Conservation (phyloP, 2,329 filamentous ascomycete genomes). For the Cadophora luteo-olivacea region DNA sequence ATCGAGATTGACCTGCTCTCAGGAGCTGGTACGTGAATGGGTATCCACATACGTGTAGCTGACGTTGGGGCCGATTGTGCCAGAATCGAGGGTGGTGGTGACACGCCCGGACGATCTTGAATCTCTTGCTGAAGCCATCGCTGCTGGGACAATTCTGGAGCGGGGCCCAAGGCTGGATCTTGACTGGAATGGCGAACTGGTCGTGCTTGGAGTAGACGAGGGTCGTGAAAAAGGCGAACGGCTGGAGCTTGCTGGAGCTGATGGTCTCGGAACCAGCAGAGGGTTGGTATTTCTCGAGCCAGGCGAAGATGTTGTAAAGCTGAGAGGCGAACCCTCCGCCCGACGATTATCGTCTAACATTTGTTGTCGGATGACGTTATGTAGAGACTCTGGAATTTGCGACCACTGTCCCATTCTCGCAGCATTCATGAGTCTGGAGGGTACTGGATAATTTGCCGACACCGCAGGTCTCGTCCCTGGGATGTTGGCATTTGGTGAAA, state of each 20-base stretch:
- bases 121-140: neutral
- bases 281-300: neutral
- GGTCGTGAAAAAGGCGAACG: constrained; percentile 5
- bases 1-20: neutral
- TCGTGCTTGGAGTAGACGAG: neutral
- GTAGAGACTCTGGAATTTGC: constrained; percentile 62
- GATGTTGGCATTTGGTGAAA: constrained; percentile 42
- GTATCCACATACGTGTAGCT: neutral
- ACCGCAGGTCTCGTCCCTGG: constrained; percentile 46
- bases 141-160: neutral
- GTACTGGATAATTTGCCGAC: constrained; percentile 44
- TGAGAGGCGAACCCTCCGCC: constrained; percentile 28
- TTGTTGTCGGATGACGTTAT: constrained; percentile 54
- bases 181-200: neutral
- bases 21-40: constrained; percentile 10
- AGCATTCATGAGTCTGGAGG: constrained; percentile 58
- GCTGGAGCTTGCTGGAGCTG: neutral
- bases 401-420: constrained; percentile 64
- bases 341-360: constrained; percentile 35
- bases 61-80: no score
- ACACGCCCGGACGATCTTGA: neutral
- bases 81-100: neutral
- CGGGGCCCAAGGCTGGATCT: neutral
- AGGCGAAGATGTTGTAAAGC: constrained; percentile 24
- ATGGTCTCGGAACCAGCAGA: constrained; percentile 2